Evolutionary conservation across 2,329 filamentous ascomycete species (phyloP), one percentile per base, ranked within the genome.

Genomic region (Rhynchosporium secalis): DNA sequence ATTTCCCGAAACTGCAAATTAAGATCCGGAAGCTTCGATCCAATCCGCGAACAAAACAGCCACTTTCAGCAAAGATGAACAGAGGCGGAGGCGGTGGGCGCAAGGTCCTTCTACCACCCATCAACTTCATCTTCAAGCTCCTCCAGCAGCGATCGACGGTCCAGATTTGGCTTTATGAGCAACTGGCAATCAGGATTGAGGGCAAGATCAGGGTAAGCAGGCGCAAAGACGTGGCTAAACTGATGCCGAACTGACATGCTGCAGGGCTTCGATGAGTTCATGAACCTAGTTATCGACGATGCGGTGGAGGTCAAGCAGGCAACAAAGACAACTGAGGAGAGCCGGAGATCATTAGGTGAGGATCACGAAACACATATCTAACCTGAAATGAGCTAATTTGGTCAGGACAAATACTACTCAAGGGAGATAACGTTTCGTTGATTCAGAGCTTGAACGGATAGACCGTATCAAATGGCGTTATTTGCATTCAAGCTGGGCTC

Each of bases 221-320:
- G 43, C 8, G 31, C 45, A 13, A 1, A 12, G 4, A 4, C 36
- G 20, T 15, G 4, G 28, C 46, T 29, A 10, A 15, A 28, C 33
- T 46, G 49, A 36, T 31, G 29, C 46, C 45, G 29, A 61, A 62
- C 65, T 73, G 57, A 73, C 48, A 69, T 60, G 20, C 29, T 13
- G 41, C 66, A 96, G 92, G 93, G 95, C 13, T 99, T 99, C 70
- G 95, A 99, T 76, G 95, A 99, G 78, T 99, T 98, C 80, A 97
- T 99, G 93, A 99, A 99, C 79, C 82, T 99, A 56, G 95, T 98
- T 45, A 85, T 96, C 69, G 95, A 99, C 74, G 92, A 99, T 71
- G 95, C 95, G 36, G 86, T 97, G 62, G 94, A 98, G 78, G 92
- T 99, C 49, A 90, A 88, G 76, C 85, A 92, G 74, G 81, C 91